Percentiles rank a stretch among this genome's conserved stretches.
These are phyloP conservation scores for Gardenia jasminoides DNA, from an alignment of 257 asterid species.

Conservation along the genomic window DNA sequence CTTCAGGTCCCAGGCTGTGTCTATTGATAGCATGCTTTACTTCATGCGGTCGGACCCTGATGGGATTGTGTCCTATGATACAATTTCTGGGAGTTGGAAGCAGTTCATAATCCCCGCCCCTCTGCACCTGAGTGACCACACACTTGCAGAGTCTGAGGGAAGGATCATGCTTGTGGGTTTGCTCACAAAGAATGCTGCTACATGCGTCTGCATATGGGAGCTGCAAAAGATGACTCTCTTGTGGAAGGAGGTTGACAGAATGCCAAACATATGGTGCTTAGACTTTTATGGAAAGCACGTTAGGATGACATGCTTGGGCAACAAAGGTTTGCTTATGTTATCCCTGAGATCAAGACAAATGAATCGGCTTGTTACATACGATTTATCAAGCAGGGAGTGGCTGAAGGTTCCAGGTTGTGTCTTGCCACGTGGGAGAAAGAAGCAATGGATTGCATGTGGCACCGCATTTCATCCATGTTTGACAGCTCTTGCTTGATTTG, in stretches of 20 bases:
- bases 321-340: slow-evolving; percentile 84
- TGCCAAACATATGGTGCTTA: slow-evolving; percentile 99
- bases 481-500: slow-evolving; percentile 64
- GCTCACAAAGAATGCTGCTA: slow-evolving; percentile 87
- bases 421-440: slow-evolving; percentile 68
- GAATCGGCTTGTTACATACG: slow-evolving; percentile 76
- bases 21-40: slow-evolving; percentile 50
- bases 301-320: slow-evolving; percentile 92
- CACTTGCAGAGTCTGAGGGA: slow-evolving; percentile 78
- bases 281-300: slow-evolving; percentile 99
- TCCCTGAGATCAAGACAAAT: slow-evolving; percentile 81
- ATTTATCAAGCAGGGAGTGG: slow-evolving; percentile 74
- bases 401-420: slow-evolving; percentile 83
- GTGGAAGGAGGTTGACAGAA: slow-evolving; percentile 99
- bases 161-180: slow-evolving; percentile 88
- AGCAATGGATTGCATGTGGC: slow-evolving; percentile 88
- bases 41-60: slow-evolving; percentile 88
- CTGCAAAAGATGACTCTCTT: slow-evolving; percentile 91
- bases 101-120: slow-evolving; percentile 73
- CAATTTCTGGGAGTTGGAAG: slow-evolving; percentile 62
- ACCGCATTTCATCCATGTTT: slow-evolving; percentile 83
- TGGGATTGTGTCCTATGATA: slow-evolving; percentile 72
- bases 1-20: slow-evolving; percentile 80
- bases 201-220: slow-evolving; percentile 98
- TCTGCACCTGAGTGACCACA: slow-evolving; percentile 54